Percentiles rank a stretch among this genome's conserved stretches.
Evolutionary conservation across 164 flowering plant species (phyloP).

Genomic region (Nelumbo lutea): DNA sequence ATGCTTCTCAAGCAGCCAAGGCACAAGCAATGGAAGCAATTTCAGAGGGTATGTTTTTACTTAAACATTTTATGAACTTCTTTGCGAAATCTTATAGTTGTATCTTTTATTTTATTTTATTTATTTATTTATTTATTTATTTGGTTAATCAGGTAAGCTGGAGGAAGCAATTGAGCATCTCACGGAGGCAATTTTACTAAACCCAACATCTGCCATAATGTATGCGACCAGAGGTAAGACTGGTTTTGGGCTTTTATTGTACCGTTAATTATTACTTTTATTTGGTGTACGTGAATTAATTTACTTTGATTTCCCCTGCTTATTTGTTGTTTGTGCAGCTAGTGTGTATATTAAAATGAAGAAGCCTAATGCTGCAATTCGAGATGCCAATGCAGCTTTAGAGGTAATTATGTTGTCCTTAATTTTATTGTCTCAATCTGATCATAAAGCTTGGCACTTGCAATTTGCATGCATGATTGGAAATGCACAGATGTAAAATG

Average conservation of each 20-base stretch:
- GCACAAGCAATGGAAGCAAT: constrained; percentile 81
- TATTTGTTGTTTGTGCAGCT: constrained; percentile 40
- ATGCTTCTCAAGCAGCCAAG: constrained; percentile 77
- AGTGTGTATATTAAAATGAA: constrained; percentile 84
- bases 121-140: too few species aligned
- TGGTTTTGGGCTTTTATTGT: background rate
- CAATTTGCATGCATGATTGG: too few species aligned
- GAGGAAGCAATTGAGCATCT: constrained; percentile 84
- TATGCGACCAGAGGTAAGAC: constrained; percentile 84
- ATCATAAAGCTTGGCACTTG: background rate
- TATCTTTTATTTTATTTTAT: too few species aligned
- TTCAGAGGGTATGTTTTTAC: constrained; percentile 56
- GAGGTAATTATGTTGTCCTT: constrained; percentile 40
- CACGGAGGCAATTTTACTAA: constrained; percentile 76
- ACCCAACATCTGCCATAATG: constrained; percentile 95
- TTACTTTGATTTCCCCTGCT: constrained; percentile 4
- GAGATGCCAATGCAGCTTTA: constrained; percentile 91
- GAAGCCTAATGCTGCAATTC: constrained; percentile 97
- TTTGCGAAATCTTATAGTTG: constrained; percentile 1
- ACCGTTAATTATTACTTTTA: background rate
- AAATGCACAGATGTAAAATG: too few species aligned
- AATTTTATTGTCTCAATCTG: background rate
- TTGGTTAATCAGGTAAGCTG: constrained; percentile 50
- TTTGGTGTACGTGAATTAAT: background rate
- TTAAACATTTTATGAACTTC: background rate